phyloP scores from a whole-genome alignment of 768 basidiomycete species.

The Boletus reticuloceps region DNA sequence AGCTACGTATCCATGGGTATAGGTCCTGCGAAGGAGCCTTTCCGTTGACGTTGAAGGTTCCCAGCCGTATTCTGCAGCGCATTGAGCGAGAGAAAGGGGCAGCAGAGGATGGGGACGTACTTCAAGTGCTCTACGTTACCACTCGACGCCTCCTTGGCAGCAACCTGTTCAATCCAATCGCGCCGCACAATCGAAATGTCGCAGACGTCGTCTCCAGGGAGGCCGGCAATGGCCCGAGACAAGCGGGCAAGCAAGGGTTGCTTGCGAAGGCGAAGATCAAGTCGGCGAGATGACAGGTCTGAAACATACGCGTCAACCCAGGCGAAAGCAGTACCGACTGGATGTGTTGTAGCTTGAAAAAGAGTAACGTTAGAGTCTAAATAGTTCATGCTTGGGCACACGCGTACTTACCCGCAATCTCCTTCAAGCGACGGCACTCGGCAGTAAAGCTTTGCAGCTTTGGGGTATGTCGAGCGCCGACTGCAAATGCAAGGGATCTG shows the following conservation, averaged over 20 bases:
- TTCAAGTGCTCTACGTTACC: conserved; percentile 23
- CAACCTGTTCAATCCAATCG: conserved; percentile 56
- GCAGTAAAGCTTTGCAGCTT: conserved; percentile 44
- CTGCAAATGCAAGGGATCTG: conserved; percentile 42
- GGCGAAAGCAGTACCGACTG: conserved; percentile 8
- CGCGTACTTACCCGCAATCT: conserved; percentile 50
- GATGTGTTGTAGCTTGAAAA: conserved; percentile 12
- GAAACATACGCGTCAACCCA: conserved; percentile 19
- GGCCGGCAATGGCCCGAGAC: conserved; percentile 60
- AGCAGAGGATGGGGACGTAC: conserved; percentile 8
- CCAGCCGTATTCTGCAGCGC: conserved; percentile 54
- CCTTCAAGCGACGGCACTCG: conserved; percentile 58
- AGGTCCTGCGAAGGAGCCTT: conserved; percentile 72
- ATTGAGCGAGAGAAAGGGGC: background rate
- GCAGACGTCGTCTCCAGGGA: conserved; percentile 54
- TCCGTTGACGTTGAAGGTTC: conserved; percentile 87
- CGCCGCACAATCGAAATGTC: conserved; percentile 62
- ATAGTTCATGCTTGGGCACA: background rate
- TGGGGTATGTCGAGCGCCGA: conserved; percentile 42
- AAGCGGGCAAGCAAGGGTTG: conserved; percentile 52
- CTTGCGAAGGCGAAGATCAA: conserved; percentile 52
- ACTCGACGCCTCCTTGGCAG: conserved; percentile 32
- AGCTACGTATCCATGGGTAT: conserved; percentile 56
- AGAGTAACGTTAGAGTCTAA: background rate
- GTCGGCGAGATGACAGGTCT: conserved; percentile 3